Evolutionary conservation across 2,329 filamentous ascomycete species (phyloP), one percentile per base, ranked within the genome.

Genomic region (Davidsoniella virescens): DNA sequence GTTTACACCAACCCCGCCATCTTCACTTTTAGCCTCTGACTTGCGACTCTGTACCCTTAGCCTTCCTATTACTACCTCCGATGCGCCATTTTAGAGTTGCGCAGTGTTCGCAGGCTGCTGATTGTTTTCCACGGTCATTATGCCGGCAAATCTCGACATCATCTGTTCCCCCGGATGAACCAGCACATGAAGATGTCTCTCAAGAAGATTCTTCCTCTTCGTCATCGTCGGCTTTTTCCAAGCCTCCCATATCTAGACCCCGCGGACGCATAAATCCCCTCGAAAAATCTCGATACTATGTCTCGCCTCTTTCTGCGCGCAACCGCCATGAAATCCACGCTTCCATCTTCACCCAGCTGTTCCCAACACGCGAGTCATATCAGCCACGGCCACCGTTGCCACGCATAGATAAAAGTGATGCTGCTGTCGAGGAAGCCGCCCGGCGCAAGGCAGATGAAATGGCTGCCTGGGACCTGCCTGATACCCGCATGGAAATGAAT

Each of bases 301-400:
- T n/a, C 26, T 33, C 26, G 16, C 33, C 43, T 7, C 18, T 26
- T 29, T 44, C 17, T 9, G 43, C 20, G 12, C 51, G 47, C 25
- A 42, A 42, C 38, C 44, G 36, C 17, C 51, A 53, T 44, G 44
- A 49, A 38, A 47, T 43, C 3, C 51, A 53, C 29, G 20, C 47
- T 4, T 53, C 52, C 23, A 53, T 53, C 48, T 53, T 53, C 36
- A 53, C 48, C 12, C 52, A 53, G 9, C 40, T 53, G 18, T 53
- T 53, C 23, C 52, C 52, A 25, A 53, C 47, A 6, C 51, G 51
- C 29, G 42, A 49, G 20, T 49, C 47, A 5, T 53, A 53, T 25
- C 42, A 48, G 4, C 51, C 51, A 5, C 44, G 25, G 14, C 51
- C 51, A 5, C 49, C 49, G 5, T 39, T 39, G 17, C 49, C 49